Conservation (phyloP, 2,329 filamentous ascomycete species). For the Diaporthe helianthi region DNA sequence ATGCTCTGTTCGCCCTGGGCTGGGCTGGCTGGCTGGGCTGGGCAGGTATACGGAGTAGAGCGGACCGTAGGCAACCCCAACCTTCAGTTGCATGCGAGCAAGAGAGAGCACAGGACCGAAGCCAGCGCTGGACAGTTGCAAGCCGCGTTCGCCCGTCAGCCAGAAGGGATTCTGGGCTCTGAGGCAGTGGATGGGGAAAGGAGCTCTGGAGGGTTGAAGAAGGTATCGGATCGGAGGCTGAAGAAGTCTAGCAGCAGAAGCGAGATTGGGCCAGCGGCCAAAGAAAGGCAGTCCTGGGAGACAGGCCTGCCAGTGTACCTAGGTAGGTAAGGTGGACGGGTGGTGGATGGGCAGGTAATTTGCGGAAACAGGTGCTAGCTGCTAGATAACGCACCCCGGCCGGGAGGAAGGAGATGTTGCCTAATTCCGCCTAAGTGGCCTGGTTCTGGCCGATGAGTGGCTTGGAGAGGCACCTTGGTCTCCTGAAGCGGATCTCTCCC, state of each 20-base stretch:
- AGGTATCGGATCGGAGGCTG: slow-evolving; percentile 53
- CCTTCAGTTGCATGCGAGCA: slow-evolving; percentile 20
- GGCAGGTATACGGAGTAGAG: slow-evolving; percentile 28
- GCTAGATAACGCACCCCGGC: slow-evolving; percentile 25
- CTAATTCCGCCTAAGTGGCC: slow-evolving; percentile 21
- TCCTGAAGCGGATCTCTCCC: slow-evolving; percentile 16
- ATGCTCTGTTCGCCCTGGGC: slow-evolving; percentile 7
- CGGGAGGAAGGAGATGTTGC: slow-evolving; percentile 20
- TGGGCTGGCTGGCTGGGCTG: neutral
- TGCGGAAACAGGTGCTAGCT: slow-evolving; percentile 22
- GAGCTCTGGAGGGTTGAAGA: slow-evolving; percentile 37
- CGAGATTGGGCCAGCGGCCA: slow-evolving; percentile 49
- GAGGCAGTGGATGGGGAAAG: slow-evolving; percentile 22
- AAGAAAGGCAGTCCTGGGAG: slow-evolving; percentile 30
- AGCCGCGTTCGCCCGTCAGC: slow-evolving; percentile 24
- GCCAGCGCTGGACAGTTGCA: slow-evolving; percentile 9
- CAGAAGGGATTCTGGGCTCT: slow-evolving; percentile 21
- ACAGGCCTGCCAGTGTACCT: slow-evolving; percentile 29
- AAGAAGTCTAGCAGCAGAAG: slow-evolving; percentile 56
- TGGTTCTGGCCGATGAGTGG: slow-evolving; percentile 15
- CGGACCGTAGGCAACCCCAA: slow-evolving; percentile 18
- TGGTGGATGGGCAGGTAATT: slow-evolving; percentile 31
- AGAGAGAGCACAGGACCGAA: neutral
- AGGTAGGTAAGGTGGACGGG: slow-evolving; percentile 8
- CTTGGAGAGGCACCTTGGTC: slow-evolving; percentile 10